A percentile compares a stretch with the other conserved stretches of the same genome.
Conservation (phyloP, 257 asterid genomes). For the Solanum phureja region DNA sequence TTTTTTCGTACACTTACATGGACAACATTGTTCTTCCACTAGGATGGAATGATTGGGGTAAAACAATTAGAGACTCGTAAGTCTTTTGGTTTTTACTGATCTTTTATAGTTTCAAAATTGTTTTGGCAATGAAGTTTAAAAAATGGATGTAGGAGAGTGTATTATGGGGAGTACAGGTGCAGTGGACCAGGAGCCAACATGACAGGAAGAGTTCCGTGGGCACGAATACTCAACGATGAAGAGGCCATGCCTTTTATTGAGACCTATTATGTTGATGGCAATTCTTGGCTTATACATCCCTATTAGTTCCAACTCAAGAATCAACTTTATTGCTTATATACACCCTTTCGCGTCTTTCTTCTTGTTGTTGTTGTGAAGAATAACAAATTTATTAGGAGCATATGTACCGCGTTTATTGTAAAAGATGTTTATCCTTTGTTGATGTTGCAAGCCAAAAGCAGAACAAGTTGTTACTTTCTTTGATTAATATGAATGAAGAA, state of each 20-base stretch:
- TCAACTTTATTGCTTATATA: not conserved
- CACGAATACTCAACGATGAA: constrained; percentile 27
- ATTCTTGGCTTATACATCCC: constrained; percentile 33
- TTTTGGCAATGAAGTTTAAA: not conserved
- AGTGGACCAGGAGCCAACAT: constrained; percentile 40
- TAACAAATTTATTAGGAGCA: not conserved
- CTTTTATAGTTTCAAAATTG: not conserved
- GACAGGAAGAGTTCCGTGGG: constrained; percentile 40
- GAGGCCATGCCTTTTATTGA: constrained; percentile 47
- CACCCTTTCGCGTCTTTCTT: not conserved
- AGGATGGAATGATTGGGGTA: constrained; percentile 59
- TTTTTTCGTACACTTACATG: constrained; percentile 40
- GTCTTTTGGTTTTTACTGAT: not conserved
- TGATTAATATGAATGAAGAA: not conserved
- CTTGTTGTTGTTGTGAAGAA: not conserved
- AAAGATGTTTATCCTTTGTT: not conserved
- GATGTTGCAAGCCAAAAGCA: not conserved
- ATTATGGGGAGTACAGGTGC: constrained; percentile 48
- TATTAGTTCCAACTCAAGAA: not conserved
- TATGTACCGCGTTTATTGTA: not conserved
- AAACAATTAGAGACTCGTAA: constrained; percentile 25
- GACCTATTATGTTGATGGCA: constrained; percentile 34
- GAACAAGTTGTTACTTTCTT: not conserved
- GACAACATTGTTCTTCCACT: constrained; percentile 36
- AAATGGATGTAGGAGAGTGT: constrained; percentile 26